These are phyloP conservation scores for Colletotrichum lupini DNA, from an alignment of 2,329 filamentous ascomycete species.

Conservation along the genomic window DNA sequence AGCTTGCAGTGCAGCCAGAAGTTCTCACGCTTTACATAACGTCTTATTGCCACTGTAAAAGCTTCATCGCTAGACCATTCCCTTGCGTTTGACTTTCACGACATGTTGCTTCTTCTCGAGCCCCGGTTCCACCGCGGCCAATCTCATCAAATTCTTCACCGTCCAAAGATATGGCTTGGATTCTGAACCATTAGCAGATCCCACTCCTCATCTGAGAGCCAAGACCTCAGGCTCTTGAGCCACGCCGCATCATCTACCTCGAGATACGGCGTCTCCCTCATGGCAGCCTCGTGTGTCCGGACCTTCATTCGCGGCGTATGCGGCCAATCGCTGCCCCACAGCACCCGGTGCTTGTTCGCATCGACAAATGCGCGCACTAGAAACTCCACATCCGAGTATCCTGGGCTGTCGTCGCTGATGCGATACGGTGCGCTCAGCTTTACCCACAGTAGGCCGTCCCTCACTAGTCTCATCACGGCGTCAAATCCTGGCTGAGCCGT, in stretches of 20 bases:
- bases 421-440: slow-evolving; percentile 53
- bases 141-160: neutral
- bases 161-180: slow-evolving; percentile 4
- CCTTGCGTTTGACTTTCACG: too few relatives aligned
- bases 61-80: too few relatives aligned
- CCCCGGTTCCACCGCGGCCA: too few relatives aligned
- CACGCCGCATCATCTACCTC: slow-evolving; percentile 40
- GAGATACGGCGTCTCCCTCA: slow-evolving; percentile 43
- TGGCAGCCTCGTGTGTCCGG: slow-evolving; percentile 45
- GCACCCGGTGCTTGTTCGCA: slow-evolving; percentile 44
- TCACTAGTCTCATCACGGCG: slow-evolving; percentile 44
- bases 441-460: slow-evolving; percentile 46
- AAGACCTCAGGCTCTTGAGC: slow-evolving; percentile 38
- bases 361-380: slow-evolving; percentile 45
- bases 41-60: too few relatives aligned
- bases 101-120: too few relatives aligned
- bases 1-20: neutral
- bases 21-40: too few relatives aligned
- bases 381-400: slow-evolving; percentile 44
- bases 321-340: slow-evolving; percentile 54
- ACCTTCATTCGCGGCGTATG: slow-evolving; percentile 51
- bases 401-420: slow-evolving; percentile 43
- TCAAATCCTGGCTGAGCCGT: slow-evolving; percentile 44
- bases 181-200: slow-evolving; percentile 36
- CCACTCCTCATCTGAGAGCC: slow-evolving; percentile 41